Evolutionary conservation across 1,139 yeast species (phyloP).

Genomic region (Debaryomycetaceae sp.): DNA sequence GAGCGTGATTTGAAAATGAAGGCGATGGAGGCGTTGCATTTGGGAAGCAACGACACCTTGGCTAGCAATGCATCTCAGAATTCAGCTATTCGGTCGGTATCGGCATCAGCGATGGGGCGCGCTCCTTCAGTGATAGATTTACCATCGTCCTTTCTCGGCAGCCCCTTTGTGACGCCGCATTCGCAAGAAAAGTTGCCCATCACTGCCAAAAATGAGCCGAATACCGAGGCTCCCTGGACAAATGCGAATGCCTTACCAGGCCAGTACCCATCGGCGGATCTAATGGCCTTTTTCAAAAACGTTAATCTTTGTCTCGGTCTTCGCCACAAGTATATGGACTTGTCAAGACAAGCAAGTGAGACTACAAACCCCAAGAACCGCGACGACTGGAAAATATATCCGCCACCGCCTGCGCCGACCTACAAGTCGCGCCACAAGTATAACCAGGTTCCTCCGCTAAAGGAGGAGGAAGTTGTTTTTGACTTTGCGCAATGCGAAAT

Average conservation of each 20-base stretch:
- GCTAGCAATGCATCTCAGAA: neutral
- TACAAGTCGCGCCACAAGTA: slow-evolving; percentile 57
- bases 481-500: slow-evolving; percentile 49
- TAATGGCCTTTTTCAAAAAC: slow-evolving; percentile 58
- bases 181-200: slow-evolving; percentile 1
- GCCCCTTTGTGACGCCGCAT: slow-evolving; percentile 4
- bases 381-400: slow-evolving; percentile 69
- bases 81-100: neutral
- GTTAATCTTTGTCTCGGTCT: slow-evolving; percentile 64
- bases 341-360: slow-evolving; percentile 59
- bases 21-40: slow-evolving; percentile 47
- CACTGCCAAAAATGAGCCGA: slow-evolving; percentile 12
- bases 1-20: slow-evolving; percentile 63
- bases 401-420: slow-evolving; percentile 89
- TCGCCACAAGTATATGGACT: slow-evolving; percentile 63
- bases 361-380: slow-evolving; percentile 73
- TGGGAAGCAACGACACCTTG: slow-evolving; percentile 6
- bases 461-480: slow-evolving; percentile 39
- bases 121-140: slow-evolving; percentile 44
- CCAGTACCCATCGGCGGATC: slow-evolving; percentile 60
- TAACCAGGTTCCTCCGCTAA: slow-evolving; percentile 38
- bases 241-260: slow-evolving; percentile 45
- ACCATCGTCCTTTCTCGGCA: slow-evolving; percentile 11
- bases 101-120: slow-evolving; percentile 22
- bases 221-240: slow-evolving; percentile 10